Percentiles rank a stretch among this genome's conserved stretches.
phyloP scores from a whole-genome alignment of 768 basidiomycete species.

The Termitomyces eurrhizus region DNA sequence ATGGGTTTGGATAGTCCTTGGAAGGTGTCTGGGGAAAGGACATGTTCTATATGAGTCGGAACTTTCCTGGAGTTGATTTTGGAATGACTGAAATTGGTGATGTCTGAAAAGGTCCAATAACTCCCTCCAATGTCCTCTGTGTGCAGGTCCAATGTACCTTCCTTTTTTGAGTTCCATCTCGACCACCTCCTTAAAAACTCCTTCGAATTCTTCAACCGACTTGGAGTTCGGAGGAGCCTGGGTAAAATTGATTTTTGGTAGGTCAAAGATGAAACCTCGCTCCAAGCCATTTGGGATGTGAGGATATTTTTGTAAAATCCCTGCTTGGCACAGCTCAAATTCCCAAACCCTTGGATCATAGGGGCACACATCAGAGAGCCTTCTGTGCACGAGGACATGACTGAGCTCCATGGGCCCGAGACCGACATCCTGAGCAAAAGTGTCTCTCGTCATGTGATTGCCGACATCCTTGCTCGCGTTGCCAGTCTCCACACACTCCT shows the following conservation, averaged over 20 bases:
- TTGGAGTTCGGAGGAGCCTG: background rate
- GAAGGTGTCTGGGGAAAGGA: constrained; percentile 12
- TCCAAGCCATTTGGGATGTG: background rate
- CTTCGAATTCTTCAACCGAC: background rate
- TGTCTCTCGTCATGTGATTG: too few species aligned
- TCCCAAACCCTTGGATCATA: too few species aligned
- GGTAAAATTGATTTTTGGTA: fast-evolving
- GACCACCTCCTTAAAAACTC: background rate
- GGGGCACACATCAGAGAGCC: too few species aligned
- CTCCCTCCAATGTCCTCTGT: constrained; percentile 7
- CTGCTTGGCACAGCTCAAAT: too few species aligned
- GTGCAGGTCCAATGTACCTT: too few species aligned
- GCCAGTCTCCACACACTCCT: too few species aligned
- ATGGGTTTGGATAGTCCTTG: too few species aligned
- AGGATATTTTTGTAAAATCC: background rate
- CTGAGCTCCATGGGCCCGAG: too few species aligned
- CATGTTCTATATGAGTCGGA: constrained; percentile 24
- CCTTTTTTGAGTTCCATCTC: too few species aligned
- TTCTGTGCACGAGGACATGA: too few species aligned
- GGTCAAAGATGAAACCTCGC: background rate
- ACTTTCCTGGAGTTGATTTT: constrained; percentile 22
- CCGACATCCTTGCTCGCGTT: too few species aligned
- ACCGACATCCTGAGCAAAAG: too few species aligned
- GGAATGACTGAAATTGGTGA: constrained; percentile 23
- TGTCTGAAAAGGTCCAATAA: constrained; percentile 25